These are phyloP conservation scores for Trametes punicea DNA, from an alignment of 768 basidiomycete genomes.

Conservation along the genomic window DNA sequence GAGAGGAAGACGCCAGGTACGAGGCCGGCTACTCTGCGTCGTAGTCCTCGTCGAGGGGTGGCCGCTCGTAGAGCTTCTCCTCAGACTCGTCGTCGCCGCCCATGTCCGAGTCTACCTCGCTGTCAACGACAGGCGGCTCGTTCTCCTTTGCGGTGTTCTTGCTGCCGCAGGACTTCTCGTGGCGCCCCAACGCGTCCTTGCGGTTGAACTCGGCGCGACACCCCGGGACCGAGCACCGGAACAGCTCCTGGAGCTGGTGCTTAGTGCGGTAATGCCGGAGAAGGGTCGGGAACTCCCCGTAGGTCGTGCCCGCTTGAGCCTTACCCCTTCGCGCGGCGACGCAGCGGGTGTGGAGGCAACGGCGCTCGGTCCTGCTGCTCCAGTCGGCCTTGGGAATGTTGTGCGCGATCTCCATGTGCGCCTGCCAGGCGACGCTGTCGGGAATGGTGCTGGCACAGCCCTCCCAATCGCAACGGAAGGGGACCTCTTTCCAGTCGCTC, in stretches of 20 bases:
- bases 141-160: background rate
- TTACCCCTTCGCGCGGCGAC: background rate
- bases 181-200: no score
- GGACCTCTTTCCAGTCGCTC: no score
- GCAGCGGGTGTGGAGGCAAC: background rate
- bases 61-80: background rate
- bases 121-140: background rate
- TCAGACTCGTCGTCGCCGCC: background rate
- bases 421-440: background rate
- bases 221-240: no score
- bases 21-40: background rate
- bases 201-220: no score
- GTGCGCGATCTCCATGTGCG: background rate
- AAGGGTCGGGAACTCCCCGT: background rate
- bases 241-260: background rate
- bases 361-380: background rate
- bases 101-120: background rate
- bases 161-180: no score
- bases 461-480: background rate
- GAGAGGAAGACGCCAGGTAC: background rate
- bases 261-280: background rate
- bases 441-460: background rate
- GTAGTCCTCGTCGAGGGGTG: background rate
- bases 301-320: no score
- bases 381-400: background rate